Conservation (phyloP, 805 yeast species). For the Starmerella etchellsii region DNA sequence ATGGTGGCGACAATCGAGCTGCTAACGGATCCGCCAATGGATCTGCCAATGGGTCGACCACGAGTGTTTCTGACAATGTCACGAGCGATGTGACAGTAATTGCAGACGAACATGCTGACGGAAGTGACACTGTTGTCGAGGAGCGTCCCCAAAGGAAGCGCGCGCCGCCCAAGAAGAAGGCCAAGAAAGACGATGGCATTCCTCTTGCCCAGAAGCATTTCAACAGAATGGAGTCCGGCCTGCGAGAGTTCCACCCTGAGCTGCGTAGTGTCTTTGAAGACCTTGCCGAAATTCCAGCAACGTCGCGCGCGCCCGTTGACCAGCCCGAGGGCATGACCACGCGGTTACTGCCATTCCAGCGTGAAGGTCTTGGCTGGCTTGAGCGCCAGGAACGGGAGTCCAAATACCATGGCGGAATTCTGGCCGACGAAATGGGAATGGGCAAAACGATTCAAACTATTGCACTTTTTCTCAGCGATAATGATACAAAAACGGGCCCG, state of each 20-base stretch:
- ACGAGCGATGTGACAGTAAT: not conserved
- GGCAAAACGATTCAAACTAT: conserved; percentile 97
- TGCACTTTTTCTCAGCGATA: conserved; percentile 64
- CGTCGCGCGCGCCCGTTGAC: conserved; percentile 18
- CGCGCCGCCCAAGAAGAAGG: conserved; percentile 1
- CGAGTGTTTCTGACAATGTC: not conserved
- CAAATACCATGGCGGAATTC: conserved; percentile 72
- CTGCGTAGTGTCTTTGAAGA: conserved; percentile 58
- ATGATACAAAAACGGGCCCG: conserved; percentile 41
- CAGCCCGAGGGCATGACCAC: conserved; percentile 75
- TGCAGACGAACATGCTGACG: no score
- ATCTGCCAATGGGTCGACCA: not conserved
- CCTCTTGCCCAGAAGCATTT: conserved; percentile 15
- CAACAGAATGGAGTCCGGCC: conserved; percentile 51
- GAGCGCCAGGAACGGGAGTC: conserved; percentile 60
- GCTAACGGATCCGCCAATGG: not conserved
- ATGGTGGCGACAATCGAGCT: not conserved
- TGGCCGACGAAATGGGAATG: conserved; percentile 99
- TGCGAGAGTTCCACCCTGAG: conserved; percentile 70
- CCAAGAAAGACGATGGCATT: conserved; percentile 12
- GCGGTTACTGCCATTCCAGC: conserved; percentile 73
- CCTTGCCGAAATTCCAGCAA: conserved; percentile 40
- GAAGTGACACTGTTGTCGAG: not conserved
- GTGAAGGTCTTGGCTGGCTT: conserved; percentile 89
- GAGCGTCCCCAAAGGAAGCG: conserved; percentile 1